Conservation (phyloP, 768 basidiomycete species). For the Megacollybia marginata region DNA sequence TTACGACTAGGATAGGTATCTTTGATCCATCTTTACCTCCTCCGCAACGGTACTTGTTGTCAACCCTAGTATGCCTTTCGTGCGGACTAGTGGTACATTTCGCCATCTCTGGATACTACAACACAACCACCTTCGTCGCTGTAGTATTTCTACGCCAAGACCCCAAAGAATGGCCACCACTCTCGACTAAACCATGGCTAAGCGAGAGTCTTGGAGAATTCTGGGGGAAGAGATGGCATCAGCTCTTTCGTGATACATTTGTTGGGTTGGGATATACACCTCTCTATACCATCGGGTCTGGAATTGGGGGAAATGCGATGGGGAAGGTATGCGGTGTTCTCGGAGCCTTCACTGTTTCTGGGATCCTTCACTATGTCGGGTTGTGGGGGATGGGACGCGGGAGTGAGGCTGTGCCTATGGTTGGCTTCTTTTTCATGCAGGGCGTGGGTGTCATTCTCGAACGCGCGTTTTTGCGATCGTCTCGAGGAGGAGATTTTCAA, state of each 20-base stretch:
- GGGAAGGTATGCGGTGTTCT: slow-evolving; percentile 45
- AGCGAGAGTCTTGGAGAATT: slow-evolving; percentile 51
- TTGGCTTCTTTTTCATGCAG: no score
- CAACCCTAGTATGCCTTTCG: slow-evolving; percentile 34
- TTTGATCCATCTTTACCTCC: slow-evolving; percentile 31
- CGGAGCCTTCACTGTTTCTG: slow-evolving; percentile 55
- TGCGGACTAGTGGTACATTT: slow-evolving; percentile 38
- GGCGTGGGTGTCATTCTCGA: slow-evolving; percentile 46
- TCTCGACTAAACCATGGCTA: slow-evolving; percentile 51
- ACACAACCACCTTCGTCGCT: slow-evolving; percentile 33
- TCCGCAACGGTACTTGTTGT: slow-evolving; percentile 30
- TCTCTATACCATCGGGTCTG: no score
- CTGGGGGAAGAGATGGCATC: slow-evolving; percentile 67
- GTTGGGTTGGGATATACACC: slow-evolving; percentile 43
- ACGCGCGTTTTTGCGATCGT: slow-evolving; percentile 31
- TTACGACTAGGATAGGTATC: slow-evolving; percentile 35
- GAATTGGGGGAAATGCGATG: slow-evolving; percentile 28
- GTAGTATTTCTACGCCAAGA: slow-evolving; percentile 39
- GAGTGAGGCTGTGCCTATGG: no score
- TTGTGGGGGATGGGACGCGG: slow-evolving; percentile 54
- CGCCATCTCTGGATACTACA: slow-evolving; percentile 36
- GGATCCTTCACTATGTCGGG: slow-evolving; percentile 48
- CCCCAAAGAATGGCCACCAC: slow-evolving; percentile 54
- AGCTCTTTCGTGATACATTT: slow-evolving; percentile 54
- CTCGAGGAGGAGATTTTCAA: slow-evolving; percentile 46